Conservation (phyloP, 306 rosid genomes). For the Lathyrus tuberosus region DNA sequence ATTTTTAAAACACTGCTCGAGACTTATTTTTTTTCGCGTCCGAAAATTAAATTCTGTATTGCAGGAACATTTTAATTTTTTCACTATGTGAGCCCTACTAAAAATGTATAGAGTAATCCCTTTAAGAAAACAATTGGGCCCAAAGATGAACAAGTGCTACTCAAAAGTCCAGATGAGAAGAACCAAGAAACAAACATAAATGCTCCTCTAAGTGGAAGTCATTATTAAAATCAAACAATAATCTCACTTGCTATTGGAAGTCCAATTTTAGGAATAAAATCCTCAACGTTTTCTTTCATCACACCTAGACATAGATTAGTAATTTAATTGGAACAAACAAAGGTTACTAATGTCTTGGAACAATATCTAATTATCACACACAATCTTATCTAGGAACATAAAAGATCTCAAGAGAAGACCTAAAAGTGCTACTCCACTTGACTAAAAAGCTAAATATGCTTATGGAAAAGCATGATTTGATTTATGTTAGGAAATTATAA, state of each 20-base stretch:
- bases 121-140: too few species aligned
- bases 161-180: not conserved
- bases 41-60: too few species aligned
- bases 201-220: conserved; percentile 12
- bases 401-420: conserved; percentile 33
- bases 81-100: too few species aligned
- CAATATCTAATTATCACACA: conserved; percentile 35
- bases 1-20: too few species aligned
- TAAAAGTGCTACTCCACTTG: conserved; percentile 42
- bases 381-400: conserved; percentile 38
- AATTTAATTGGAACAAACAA: conserved; percentile 36
- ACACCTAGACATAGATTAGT: conserved; percentile 17
- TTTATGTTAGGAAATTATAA: conserved; percentile 48
- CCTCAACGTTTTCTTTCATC: conserved; percentile 10
- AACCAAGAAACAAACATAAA: not conserved
- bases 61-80: too few species aligned
- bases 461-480: conserved; percentile 37
- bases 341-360: conserved; percentile 27
- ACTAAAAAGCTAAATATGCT: conserved; percentile 45
- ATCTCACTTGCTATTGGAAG: not conserved
- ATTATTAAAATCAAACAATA: conserved; percentile 4
- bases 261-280: not conserved
- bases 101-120: too few species aligned
- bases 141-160: not conserved
- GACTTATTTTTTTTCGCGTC: too few species aligned